phyloP scores from a whole-genome alignment of 306 rosid genomes.

The Cicer judaicum region DNA sequence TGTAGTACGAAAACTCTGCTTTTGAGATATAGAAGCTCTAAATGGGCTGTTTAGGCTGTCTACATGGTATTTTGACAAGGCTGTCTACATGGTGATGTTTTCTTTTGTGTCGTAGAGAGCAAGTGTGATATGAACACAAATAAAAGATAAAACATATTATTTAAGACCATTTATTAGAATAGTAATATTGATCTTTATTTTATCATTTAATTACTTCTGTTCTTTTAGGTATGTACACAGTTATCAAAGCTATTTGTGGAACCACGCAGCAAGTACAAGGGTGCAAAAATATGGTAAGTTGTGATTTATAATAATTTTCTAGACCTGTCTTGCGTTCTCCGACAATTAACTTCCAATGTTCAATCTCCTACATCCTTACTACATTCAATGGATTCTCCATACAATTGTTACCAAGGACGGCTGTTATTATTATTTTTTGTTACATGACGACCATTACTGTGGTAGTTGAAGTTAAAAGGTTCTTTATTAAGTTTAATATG shows the following conservation, averaged over 20 bases:
- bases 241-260: slow-evolving; percentile 98
- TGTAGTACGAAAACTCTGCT: slow-evolving; percentile 15
- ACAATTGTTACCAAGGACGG: slow-evolving; percentile 24
- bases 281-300: slow-evolving; percentile 85
- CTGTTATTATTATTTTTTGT: slow-evolving; percentile 18
- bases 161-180: slow-evolving; percentile 24
- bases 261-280: slow-evolving; percentile 89
- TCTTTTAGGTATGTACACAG: slow-evolving; percentile 89
- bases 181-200: slow-evolving; percentile 18
- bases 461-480: slow-evolving; percentile 36
- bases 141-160: slow-evolving; percentile 22
- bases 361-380: slow-evolving; percentile 22
- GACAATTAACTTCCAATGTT: slow-evolving; percentile 21
- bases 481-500: slow-evolving; percentile 30
- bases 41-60: slow-evolving; percentile 22
- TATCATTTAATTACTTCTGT: slow-evolving; percentile 7
- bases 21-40: slow-evolving; percentile 22
- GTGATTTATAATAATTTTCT: slow-evolving; percentile 34
- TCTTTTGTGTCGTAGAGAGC: slow-evolving; percentile 22
- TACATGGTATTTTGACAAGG: neutral
- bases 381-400: slow-evolving; percentile 15
- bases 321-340: slow-evolving; percentile 10
- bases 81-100: slow-evolving; percentile 18
- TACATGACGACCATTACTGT: slow-evolving; percentile 10
- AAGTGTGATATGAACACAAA: slow-evolving; percentile 14